Conservation (phyloP, 768 basidiomycete species). For the Termitomyces sp. region DNA sequence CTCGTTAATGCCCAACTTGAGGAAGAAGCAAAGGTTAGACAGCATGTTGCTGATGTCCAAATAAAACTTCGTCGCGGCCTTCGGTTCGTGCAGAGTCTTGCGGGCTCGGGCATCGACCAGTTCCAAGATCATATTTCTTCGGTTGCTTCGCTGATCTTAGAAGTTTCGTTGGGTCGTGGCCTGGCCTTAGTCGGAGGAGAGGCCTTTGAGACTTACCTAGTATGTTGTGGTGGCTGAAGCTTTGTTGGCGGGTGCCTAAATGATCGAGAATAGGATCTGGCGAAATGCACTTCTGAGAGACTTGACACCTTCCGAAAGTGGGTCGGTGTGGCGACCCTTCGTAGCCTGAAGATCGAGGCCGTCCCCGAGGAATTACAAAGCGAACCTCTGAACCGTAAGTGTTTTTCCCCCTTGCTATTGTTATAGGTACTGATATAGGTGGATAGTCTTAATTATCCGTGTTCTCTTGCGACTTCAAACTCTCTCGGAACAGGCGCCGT, state of each 20-base stretch:
- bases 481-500: constrained; percentile 73
- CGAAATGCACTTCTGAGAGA: constrained; percentile 68
- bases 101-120: constrained; percentile 41
- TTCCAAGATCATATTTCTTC: constrained; percentile 52
- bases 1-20: constrained; percentile 80
- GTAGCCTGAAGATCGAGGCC: constrained; percentile 58
- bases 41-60: constrained; percentile 50
- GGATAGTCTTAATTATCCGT: constrained; percentile 69
- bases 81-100: constrained; percentile 59
- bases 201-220: constrained; percentile 78
- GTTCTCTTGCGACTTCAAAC: constrained; percentile 81
- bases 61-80: constrained; percentile 60
- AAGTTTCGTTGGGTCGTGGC: constrained; percentile 58
- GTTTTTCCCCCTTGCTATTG: neutral
- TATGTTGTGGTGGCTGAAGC: constrained; percentile 27
- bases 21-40: constrained; percentile 69
- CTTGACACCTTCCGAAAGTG: constrained; percentile 63
- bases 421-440: neutral
- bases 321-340: constrained; percentile 80
- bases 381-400: constrained; percentile 64
- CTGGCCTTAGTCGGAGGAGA: constrained; percentile 52
- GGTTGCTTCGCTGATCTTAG: constrained; percentile 56
- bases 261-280: constrained; percentile 46
- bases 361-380: constrained; percentile 69
- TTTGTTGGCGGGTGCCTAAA: neutral